phyloP scores from a whole-genome alignment of 805 yeast species.

The Kuraishia capsulata region DNA sequence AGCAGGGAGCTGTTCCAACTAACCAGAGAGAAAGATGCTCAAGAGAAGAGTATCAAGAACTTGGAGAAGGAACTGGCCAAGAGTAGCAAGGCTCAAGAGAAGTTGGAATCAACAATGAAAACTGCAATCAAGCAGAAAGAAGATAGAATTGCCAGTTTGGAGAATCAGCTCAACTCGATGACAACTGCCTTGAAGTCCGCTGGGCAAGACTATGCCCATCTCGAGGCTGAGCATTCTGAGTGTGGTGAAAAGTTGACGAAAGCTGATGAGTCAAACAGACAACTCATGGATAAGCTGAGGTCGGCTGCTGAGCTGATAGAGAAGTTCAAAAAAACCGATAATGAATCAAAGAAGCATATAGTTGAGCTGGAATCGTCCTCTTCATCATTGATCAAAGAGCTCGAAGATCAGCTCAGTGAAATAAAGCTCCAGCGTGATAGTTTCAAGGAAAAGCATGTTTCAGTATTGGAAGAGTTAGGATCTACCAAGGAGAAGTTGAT shows the following conservation, averaged over 20 bases:
- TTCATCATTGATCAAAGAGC: not conserved
- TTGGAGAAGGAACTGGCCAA: conserved; percentile 31
- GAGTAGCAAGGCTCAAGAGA: conserved; percentile 24
- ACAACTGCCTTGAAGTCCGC: conserved; percentile 11
- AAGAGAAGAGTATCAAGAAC: conserved; percentile 31
- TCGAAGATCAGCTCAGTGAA: conserved; percentile 2
- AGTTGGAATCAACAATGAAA: conserved; percentile 16
- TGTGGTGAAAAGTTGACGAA: conserved; percentile 14
- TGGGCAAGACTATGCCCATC: conserved; percentile 15
- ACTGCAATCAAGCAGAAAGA: conserved; percentile 14
- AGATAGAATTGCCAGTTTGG: conserved; percentile 12
- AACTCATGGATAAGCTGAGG: conserved; percentile 11
- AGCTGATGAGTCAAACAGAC: conserved; percentile 13
- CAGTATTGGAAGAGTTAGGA: not conserved
- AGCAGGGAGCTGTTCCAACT: conserved; percentile 69
- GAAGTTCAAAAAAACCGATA: conserved; percentile 10
- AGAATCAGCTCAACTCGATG: conserved; percentile 8
- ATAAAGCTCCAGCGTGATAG: not conserved
- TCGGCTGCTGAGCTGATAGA: conserved; percentile 19
- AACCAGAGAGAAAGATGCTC: conserved; percentile 46
- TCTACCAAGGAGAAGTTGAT: not conserved
- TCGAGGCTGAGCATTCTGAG: conserved; percentile 14
- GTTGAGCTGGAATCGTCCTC: conserved; percentile 18
- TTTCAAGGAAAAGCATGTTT: not conserved
- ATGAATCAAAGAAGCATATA: conserved; percentile 13